Evolutionary conservation across 2,329 filamentous ascomycete genomes (phyloP).

Genomic region (Venturia carpophila): DNA sequence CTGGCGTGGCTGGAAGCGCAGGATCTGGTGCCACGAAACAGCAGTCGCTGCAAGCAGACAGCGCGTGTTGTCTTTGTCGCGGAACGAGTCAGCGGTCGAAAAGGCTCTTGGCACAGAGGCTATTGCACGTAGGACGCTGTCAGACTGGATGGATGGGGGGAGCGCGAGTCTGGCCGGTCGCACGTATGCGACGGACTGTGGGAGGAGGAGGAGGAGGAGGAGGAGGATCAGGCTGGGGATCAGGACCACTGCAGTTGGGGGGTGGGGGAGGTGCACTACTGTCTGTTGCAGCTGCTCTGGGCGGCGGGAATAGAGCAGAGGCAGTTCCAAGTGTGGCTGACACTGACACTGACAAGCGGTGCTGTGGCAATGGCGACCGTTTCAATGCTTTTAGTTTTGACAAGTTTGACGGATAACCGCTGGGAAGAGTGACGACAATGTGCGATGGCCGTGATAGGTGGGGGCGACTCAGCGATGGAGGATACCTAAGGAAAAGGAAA

Average conservation of each 20-base stretch:
- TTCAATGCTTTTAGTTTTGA: background rate
- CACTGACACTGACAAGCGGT: too few relatives aligned
- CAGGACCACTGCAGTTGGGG: too few relatives aligned
- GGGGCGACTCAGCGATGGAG: too few relatives aligned
- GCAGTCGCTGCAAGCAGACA: constrained; percentile 11
- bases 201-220: background rate
- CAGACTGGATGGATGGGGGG: background rate
- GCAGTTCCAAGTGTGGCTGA: background rate
- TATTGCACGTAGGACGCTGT: constrained; percentile 3
- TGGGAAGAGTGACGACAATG: background rate
- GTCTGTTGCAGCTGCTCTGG: background rate
- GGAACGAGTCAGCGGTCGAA: constrained; percentile 7
- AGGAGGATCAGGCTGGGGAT: too few relatives aligned
- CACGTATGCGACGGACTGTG: constrained; percentile 6
- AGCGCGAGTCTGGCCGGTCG: background rate
- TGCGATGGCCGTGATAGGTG: background rate
- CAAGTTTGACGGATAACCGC: too few relatives aligned
- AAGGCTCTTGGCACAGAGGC: background rate
- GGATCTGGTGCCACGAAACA: constrained; percentile 12
- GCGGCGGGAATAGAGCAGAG: background rate
- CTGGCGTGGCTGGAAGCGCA: background rate
- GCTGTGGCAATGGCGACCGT: background rate
- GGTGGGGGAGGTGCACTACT: background rate
- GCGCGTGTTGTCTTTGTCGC: constrained; percentile 9
- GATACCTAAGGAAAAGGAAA: too few relatives aligned